A percentile compares a stretch with the other conserved stretches of the same genome.
phyloP scores from a whole-genome alignment of 192 early-diverging fungal genomes.

The Coemansia sp. region DNA sequence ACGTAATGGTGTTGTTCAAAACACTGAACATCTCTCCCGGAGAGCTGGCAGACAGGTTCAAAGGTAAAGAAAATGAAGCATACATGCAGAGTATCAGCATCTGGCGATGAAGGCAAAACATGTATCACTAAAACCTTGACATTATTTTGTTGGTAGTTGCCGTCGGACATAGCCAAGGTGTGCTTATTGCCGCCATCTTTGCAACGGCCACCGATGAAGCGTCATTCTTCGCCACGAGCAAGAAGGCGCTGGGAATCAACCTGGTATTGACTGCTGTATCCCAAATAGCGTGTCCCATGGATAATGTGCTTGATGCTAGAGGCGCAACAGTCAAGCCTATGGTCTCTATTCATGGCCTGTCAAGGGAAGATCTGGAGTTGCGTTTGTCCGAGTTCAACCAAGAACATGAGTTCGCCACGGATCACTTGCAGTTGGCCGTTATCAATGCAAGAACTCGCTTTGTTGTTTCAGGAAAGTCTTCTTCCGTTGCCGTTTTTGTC shows the following conservation, averaged over 20 bases:
- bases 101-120: background rate
- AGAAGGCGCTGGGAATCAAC: conserved; percentile 75
- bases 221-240: conserved; percentile 71
- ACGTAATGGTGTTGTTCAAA: conserved; percentile 67
- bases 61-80: too few relatives aligned
- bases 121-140: background rate
- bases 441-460: conserved; percentile 18
- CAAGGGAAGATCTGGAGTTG: too few relatives aligned
- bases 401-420: too few relatives aligned
- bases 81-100: background rate
- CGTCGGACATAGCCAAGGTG: too few relatives aligned
- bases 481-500: conserved; percentile 29
- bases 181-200: conserved; percentile 79
- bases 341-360: too few relatives aligned
- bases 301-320: background rate
- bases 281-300: conserved; percentile 56
- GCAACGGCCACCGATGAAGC: conserved; percentile 72
- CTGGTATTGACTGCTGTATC: conserved; percentile 82
- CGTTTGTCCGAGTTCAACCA: too few relatives aligned
- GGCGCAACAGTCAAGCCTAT: conserved; percentile 14
- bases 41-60: conserved; percentile 21
- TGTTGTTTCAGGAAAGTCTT: conserved; percentile 8
- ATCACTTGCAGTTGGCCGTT: conserved; percentile 23
- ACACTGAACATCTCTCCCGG: conserved; percentile 60
- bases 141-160: conserved; percentile 15